Evolutionary conservation across 2,329 filamentous ascomycete species (phyloP).

Genomic region (Pseudonectria foliicola): DNA sequence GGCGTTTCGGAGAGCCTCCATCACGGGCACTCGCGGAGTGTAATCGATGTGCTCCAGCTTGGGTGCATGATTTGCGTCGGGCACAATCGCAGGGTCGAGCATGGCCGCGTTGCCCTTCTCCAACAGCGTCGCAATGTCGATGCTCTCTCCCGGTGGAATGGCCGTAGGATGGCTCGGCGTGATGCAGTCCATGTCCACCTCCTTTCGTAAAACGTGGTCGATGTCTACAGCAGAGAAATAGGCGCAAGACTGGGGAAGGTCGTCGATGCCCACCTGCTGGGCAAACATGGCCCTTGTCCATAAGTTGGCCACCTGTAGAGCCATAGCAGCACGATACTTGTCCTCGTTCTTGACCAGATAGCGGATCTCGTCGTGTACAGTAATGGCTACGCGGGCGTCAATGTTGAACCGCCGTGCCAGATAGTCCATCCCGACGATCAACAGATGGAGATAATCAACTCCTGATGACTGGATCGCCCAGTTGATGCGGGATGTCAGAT

Average conservation of each 20-base stretch:
- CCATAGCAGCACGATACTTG: conserved; percentile 84
- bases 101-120: conserved; percentile 61
- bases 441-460: conserved; percentile 91
- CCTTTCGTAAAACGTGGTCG: conserved; percentile 91
- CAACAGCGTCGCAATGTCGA: conserved; percentile 77
- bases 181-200: conserved; percentile 95
- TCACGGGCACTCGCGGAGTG: conserved; percentile 65
- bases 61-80: conserved; percentile 46
- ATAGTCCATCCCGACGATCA: conserved; percentile 94
- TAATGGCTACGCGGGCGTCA: conserved; percentile 78
- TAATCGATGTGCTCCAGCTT: conserved; percentile 59
- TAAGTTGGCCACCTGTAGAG: conserved; percentile 85
- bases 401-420: conserved; percentile 80
- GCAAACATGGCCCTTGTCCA: conserved; percentile 98
- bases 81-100: conserved; percentile 59
- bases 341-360: conserved; percentile 83
- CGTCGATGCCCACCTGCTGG: conserved; percentile 92
- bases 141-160: conserved; percentile 77
- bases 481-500: conserved; percentile 94
- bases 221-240: conserved; percentile 96
- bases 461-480: conserved; percentile 98
- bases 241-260: conserved; percentile 87
- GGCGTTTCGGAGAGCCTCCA: conserved; percentile 58
- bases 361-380: conserved; percentile 94
- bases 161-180: conserved; percentile 76